Evolutionary conservation across 768 basidiomycete species (phyloP).

Genomic region (Termitomyces sp.): DNA sequence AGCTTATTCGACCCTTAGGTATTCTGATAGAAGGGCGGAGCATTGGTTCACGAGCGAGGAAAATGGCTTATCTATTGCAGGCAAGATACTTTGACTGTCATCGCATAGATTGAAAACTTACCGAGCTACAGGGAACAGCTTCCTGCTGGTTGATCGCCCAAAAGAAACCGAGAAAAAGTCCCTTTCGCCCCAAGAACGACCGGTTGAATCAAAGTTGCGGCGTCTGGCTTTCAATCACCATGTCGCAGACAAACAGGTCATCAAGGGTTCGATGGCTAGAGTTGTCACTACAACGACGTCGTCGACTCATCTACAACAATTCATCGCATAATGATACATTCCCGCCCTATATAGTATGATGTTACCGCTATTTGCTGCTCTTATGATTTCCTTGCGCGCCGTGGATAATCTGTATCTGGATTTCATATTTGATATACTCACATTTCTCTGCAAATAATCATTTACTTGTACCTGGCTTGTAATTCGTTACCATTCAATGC

Average conservation of each 20-base stretch:
- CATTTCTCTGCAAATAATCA: neutral
- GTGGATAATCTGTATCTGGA: neutral
- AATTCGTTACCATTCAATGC: neutral
- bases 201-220: constrained; percentile 34
- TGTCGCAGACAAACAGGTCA: constrained; percentile 42
- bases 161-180: constrained; percentile 23
- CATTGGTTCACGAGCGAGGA: constrained; percentile 63
- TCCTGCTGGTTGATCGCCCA: constrained; percentile 11
- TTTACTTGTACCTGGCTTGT: neutral
- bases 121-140: constrained; percentile 10
- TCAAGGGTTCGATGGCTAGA: constrained; percentile 53
- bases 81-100: constrained; percentile 24
- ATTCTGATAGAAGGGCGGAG: constrained; percentile 49
- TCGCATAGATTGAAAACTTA: neutral
- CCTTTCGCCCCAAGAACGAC: constrained; percentile 16
- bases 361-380: neutral
- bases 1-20: constrained; percentile 29
- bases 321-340: constrained; percentile 15
- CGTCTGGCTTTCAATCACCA: constrained; percentile 31
- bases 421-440: neutral
- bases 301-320: constrained; percentile 18
- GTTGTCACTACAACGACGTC: constrained; percentile 28
- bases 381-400: neutral
- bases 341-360: neutral
- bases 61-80: constrained; percentile 52